These are phyloP conservation scores for Bruguiera sexangula DNA, from an alignment of 345 rosid genomes.

Conservation along the genomic window DNA sequence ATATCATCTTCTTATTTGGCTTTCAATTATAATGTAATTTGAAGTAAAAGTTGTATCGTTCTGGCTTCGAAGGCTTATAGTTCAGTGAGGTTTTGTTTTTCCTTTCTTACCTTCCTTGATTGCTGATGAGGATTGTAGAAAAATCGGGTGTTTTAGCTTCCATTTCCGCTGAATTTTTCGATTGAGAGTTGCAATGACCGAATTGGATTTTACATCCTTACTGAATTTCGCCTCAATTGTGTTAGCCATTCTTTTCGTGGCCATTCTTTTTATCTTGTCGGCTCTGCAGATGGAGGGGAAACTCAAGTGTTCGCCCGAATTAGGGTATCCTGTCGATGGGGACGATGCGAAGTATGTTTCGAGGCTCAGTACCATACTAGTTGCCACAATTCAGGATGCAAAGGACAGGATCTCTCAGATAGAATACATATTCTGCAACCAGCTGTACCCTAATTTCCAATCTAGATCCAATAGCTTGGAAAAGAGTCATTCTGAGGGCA, in stretches of 20 bases:
- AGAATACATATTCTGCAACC: conserved; percentile 82
- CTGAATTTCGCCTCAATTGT: too few species aligned
- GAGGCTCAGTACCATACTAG: conserved; percentile 68
- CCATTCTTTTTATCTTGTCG: background rate
- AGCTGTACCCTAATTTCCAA: conserved; percentile 69
- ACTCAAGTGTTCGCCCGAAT: conserved; percentile 5
- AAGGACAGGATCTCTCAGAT: conserved; percentile 89
- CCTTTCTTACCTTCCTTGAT: too few species aligned
- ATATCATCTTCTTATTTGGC: too few species aligned
- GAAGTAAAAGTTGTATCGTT: too few species aligned
- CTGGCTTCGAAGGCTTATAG: too few species aligned
- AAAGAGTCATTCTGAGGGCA: conserved; percentile 48
- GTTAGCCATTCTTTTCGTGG: background rate
- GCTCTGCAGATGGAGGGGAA: conserved; percentile 7
- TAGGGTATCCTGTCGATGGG: conserved; percentile 32
- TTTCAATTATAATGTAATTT: too few species aligned
- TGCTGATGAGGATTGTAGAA: too few species aligned
- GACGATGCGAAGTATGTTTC: conserved; percentile 51
- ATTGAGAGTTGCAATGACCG: too few species aligned
- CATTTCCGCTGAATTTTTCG: too few species aligned
- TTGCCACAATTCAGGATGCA: conserved; percentile 87
- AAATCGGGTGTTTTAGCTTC: too few species aligned
- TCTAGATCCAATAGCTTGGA: conserved; percentile 48
- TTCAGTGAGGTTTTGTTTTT: too few species aligned
- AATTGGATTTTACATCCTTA: too few species aligned